These are phyloP conservation scores for Mariannaea sp. DNA, from an alignment of 2,329 filamentous ascomycete genomes.

Conservation along the genomic window DNA sequence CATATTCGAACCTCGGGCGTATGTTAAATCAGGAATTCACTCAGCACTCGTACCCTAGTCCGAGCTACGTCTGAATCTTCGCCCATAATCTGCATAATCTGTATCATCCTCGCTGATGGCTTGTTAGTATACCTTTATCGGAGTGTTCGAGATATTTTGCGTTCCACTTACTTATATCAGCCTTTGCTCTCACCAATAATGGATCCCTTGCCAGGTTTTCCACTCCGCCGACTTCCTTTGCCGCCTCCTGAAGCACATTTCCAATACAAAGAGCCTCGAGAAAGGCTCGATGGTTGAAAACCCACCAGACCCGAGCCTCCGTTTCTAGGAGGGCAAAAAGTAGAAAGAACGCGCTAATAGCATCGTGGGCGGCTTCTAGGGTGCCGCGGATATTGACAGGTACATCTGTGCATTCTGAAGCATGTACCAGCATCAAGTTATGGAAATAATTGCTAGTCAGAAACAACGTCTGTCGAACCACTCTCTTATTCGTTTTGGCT, in stretches of 20 bases:
- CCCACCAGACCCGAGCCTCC: slow-evolving; percentile 83
- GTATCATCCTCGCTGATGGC: slow-evolving; percentile 61
- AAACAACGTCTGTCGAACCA: slow-evolving; percentile 76
- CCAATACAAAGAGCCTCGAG: slow-evolving; percentile 74
- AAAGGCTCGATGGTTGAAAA: slow-evolving; percentile 81
- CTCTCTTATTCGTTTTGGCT: slow-evolving; percentile 64
- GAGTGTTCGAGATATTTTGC: not conserved
- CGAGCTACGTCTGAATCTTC: slow-evolving; percentile 63
- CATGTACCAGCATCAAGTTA: slow-evolving; percentile 79
- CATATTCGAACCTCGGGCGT: not conserved
- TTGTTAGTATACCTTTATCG: slow-evolving; percentile 10
- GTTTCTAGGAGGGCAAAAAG: slow-evolving; percentile 69
- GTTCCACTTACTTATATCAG: slow-evolving; percentile 61
- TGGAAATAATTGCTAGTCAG: slow-evolving; percentile 84
- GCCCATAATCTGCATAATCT: slow-evolving; percentile 65
- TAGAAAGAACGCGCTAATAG: slow-evolving; percentile 75
- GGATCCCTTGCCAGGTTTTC: slow-evolving; percentile 58
- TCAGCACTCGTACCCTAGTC: slow-evolving; percentile 63
- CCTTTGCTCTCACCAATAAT: slow-evolving; percentile 62
- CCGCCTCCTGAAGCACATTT: slow-evolving; percentile 59
- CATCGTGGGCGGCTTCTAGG: slow-evolving; percentile 76
- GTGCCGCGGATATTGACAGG: slow-evolving; percentile 70
- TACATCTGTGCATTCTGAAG: slow-evolving; percentile 68
- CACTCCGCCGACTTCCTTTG: slow-evolving; percentile 50
- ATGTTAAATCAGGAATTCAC: slow-evolving; percentile 51